Conservation (phyloP, 2,329 filamentous ascomycete genomes). For the Saccharata proteae region DNA sequence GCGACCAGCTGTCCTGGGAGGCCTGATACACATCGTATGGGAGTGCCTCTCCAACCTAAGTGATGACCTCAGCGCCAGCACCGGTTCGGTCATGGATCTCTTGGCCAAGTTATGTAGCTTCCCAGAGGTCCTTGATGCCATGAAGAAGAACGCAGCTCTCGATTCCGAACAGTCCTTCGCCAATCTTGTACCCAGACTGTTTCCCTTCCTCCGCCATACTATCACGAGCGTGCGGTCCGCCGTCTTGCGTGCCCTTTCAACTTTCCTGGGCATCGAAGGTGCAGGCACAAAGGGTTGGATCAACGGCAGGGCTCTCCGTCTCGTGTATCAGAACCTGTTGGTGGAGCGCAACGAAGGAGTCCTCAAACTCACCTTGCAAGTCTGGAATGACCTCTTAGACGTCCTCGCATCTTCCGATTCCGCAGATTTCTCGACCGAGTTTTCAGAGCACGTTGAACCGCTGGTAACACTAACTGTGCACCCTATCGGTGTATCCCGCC, state of each 20-base stretch:
- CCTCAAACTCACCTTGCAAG: constrained; percentile 68
- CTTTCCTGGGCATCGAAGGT: constrained; percentile 78
- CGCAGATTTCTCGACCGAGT: constrained; percentile 56
- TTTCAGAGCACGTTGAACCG: constrained; percentile 63
- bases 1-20: constrained; percentile 63
- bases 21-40: constrained; percentile 91
- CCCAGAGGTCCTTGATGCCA: constrained; percentile 79
- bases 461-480: constrained; percentile 76
- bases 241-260: constrained; percentile 82
- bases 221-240: constrained; percentile 92
- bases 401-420: constrained; percentile 51
- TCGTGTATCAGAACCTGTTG: constrained; percentile 90
- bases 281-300: constrained; percentile 80
- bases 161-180: constrained; percentile 85
- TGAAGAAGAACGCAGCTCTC: constrained; percentile 77
- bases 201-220: constrained; percentile 91
- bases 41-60: constrained; percentile 93
- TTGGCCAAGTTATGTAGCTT: constrained; percentile 92
- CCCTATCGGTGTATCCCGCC: constrained; percentile 80
- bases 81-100: constrained; percentile 96
- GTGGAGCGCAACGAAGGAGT: constrained; percentile 83
- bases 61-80: constrained; percentile 93
- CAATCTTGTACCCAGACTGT: constrained; percentile 81
- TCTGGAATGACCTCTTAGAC: constrained; percentile 71
- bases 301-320: constrained; percentile 72